Base-by-base conservation (phyloP, 1,284 basidiomycete genomes). In the Acaromyces ingoldii region DNA sequence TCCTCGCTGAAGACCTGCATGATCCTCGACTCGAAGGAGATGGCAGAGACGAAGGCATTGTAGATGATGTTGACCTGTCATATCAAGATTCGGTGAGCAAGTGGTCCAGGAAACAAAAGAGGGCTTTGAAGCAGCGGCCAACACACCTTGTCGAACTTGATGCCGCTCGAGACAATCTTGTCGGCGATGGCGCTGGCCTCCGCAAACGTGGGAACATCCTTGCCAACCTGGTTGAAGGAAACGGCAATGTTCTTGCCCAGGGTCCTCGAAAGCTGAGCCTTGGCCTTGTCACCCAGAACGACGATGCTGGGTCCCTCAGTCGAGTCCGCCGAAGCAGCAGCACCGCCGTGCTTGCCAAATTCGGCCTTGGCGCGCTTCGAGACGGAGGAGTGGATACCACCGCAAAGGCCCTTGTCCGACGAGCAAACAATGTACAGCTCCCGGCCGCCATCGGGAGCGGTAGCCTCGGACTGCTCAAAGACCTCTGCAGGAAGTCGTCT, bases 371-470 rank as follows among this genome's bases (percentile, higher is more conserved):
- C 88, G 48, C 84, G 82, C 80, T 96, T 96, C 67, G 88, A 83
- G 73, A 98, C 88, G 57, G 90, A 91, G 37, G 93, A 97, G 82
- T 98, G 93, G 76, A 99, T 96, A 84, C 95, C 95, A 80, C 95
- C 95, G 78, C 93, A 99, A 55, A 99, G 89, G 80, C 95, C 93
- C 81, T 95, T 93, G 85, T 98, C 93, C 55, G 92, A 97, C 44
- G 93, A 95, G 77, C 92, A 88, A 65, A 98, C 78, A 81, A 92
- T 89, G 65, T 96, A 68, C 19, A 75, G 67, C 59, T 71, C 63
- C 24, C 58, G 57, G 38, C 68, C 73, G n/a, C 66, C 69, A 26
- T 67, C 65, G 39, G 60, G 54, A 36, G 65, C 57, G 36, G 63
- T 58, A 9, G 67, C 64, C 51, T 72, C 72, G 34, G 74, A 63